Conservation (phyloP, 192 early-diverging fungal genomes). For the Linderina pennispora region DNA sequence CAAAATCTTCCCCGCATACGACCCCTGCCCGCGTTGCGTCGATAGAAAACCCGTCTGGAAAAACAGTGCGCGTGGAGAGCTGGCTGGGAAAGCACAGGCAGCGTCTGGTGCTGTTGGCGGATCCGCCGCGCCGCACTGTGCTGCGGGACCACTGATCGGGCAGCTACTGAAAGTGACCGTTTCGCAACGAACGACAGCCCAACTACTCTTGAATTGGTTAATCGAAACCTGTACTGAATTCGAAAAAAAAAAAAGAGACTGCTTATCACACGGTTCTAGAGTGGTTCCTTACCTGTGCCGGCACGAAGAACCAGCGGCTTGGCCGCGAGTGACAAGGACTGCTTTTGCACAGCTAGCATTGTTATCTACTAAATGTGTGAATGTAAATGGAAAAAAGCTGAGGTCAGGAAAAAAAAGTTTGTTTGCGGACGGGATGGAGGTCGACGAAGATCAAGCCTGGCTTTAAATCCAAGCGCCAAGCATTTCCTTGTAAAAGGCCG, state of each 20-base stretch:
- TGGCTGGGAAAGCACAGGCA: not conserved
- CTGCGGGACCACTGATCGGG: not conserved
- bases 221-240: not conserved
- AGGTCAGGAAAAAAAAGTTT: too few relatives aligned
- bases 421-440: too few relatives aligned
- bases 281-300: conserved; percentile 14
- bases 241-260: not conserved
- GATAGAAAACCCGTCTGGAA: conserved; percentile 23
- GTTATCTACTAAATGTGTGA: not conserved
- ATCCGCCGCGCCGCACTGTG: too few relatives aligned
- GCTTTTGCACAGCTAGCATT: conserved; percentile 5
- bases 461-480: too few relatives aligned
- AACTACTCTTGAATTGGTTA: not conserved
- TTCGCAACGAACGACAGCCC: conserved; percentile 4
- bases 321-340: not conserved
- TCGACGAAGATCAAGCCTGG: too few relatives aligned
- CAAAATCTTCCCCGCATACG: not conserved
- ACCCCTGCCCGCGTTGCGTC: conserved; percentile 12
- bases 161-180: conserved; percentile 2
- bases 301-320: conserved; percentile 5
- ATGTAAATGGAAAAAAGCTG: too few relatives aligned
- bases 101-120: not conserved
- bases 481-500: too few relatives aligned
- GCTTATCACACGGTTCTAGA: not conserved
- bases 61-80: conserved; percentile 12